A percentile compares a stretch with the other conserved stretches of the same genome.
Conservation (phyloP, 2,329 filamentous ascomycete genomes). For the Colletotrichum liriopes region DNA sequence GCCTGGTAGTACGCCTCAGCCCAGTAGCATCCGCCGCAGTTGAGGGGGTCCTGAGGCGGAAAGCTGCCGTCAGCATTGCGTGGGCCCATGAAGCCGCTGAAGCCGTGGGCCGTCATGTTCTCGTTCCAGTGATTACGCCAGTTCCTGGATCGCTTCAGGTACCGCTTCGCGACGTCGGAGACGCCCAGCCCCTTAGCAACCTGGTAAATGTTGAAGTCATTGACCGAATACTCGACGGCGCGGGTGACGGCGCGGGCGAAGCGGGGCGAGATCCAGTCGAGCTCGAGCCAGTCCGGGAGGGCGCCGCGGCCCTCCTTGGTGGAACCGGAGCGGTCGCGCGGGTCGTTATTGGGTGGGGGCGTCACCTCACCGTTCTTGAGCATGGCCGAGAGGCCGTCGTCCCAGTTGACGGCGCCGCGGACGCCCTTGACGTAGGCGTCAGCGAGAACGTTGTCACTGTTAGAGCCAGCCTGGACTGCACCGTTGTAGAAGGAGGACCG, state of each 20-base stretch:
- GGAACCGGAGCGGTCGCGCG: conserved; percentile 70
- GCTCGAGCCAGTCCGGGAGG: conserved; percentile 76
- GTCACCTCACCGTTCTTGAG: conserved; percentile 76
- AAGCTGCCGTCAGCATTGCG: conserved; percentile 66
- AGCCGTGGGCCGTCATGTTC: conserved; percentile 69
- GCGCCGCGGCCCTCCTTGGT: conserved; percentile 80
- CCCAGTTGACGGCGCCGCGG: conserved; percentile 75
- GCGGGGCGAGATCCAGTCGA: conserved; percentile 76
- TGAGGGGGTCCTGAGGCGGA: conserved; percentile 68
- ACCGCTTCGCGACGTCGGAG: conserved; percentile 67
- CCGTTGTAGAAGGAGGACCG: conserved; percentile 80
- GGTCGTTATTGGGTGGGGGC: conserved; percentile 72
- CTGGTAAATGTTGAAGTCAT: conserved; percentile 78
- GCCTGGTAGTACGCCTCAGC: conserved; percentile 71
- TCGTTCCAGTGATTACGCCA: conserved; percentile 83
- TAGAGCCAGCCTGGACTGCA: conserved; percentile 78
- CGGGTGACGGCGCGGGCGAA: conserved; percentile 75
- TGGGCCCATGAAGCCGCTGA: conserved; percentile 78
- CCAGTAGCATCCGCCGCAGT: conserved; percentile 78
- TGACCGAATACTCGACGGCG: conserved; percentile 77
- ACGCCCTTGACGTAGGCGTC: conserved; percentile 82
- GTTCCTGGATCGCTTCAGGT: conserved; percentile 75
- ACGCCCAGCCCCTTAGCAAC: conserved; percentile 73
- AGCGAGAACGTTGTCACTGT: conserved; percentile 80
- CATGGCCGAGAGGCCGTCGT: conserved; percentile 74